Evolutionary conservation across 768 basidiomycete species (phyloP), one percentile per base, ranked within the genome.

Genomic region (Arthromyces matolae): DNA sequence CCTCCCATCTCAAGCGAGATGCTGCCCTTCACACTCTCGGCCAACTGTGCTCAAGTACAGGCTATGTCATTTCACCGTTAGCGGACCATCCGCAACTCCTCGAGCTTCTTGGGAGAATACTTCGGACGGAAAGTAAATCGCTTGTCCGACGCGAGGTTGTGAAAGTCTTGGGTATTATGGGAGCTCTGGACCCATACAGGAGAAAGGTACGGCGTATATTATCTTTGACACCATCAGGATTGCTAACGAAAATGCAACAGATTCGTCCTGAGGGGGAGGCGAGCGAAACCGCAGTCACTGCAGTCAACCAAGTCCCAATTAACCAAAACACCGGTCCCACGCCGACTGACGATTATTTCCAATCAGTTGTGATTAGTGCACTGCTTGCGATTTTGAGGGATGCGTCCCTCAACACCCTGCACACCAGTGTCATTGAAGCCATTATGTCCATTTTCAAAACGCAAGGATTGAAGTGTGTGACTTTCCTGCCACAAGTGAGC

Each of bases 381-480:
- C 77, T 99, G 8, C 77, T 98, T 27, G 78, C 81, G 33, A 88
- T 99, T 49, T 65, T 99, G 52, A 89, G 85, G 61, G 96, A 99
- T 63, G 84, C 89, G 45, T 84, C 93, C 1, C 75, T 96, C 50
- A 87, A 79, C 59, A 83, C 75, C 47, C 86, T 91, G 57, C 93
- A 97, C 58, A 88, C 96, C 59, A 88, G 84, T 19, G 95, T 94
- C 38, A 93, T 98, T 47, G 93, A 98, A 63, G 93, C 93, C 1
- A 88, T 99, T 57, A 97, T 98, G 92, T 87, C 92, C 37, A 98
- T 99, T 51, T 99, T 98, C 78, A 93, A 94, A 67, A 96, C 93
- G 0, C 94, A 98, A 61, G 93, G 95, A 12, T 70, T 98, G 61
- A 93, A 94, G 75, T 96, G 93, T 64, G 93, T 95, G 16, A 81